These are phyloP conservation scores for Clarireedia monteithiana DNA, from an alignment of 2,329 filamentous ascomycete genomes.

Conservation along the genomic window DNA sequence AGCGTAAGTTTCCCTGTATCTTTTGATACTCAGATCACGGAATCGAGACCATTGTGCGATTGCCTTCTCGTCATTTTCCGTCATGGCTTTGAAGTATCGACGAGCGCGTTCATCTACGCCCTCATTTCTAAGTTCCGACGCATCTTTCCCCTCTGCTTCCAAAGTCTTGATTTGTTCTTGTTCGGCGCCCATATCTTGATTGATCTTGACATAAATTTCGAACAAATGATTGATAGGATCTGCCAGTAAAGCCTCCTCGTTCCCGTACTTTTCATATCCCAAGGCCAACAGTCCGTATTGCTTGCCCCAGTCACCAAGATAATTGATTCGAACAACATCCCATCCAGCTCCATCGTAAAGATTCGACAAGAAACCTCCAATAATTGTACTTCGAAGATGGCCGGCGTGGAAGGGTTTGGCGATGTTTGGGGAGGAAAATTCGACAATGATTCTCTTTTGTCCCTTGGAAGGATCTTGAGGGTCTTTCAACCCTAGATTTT, in stretches of 20 bases:
- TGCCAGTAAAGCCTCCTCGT: conserved; percentile 59
- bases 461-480: conserved; percentile 46
- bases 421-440: conserved; percentile 82
- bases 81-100: conserved; percentile 64
- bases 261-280: conserved; percentile 68
- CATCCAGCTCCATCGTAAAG: conserved; percentile 61
- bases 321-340: conserved; percentile 66
- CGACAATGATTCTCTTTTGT: conserved; percentile 54
- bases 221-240: conserved; percentile 79
- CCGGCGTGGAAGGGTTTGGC: conserved; percentile 75
- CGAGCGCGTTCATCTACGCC: conserved; percentile 68
- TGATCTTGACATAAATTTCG: conserved; percentile 74
- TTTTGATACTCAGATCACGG: conserved; percentile 57
- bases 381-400: conserved; percentile 69
- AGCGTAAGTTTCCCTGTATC: conserved; percentile 61
- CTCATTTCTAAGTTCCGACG: conserved; percentile 41
- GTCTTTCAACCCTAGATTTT: conserved; percentile 51
- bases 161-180: conserved; percentile 53
- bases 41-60: conserved; percentile 58
- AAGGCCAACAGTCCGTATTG: conserved; percentile 63
- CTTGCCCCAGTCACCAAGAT: conserved; percentile 74
- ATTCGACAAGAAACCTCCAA: conserved; percentile 65
- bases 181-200: conserved; percentile 53
- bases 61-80: conserved; percentile 54
- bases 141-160: conserved; percentile 33